Conservation (phyloP, 1,139 yeast genomes). For the Sugiyamaella paludigena region DNA sequence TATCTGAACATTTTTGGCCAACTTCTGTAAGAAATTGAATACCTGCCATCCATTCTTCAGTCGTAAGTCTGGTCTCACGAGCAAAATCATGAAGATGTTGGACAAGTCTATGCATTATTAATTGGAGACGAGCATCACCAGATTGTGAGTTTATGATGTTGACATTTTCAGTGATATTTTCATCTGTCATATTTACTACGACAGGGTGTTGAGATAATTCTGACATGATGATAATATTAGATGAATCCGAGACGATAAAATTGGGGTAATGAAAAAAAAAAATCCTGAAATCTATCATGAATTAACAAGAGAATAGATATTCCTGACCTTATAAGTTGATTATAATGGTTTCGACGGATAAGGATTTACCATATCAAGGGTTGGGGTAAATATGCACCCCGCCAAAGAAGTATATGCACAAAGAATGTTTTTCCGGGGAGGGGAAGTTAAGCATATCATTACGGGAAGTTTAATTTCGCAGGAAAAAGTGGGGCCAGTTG, state of each 20-base stretch:
- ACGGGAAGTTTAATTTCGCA: too few species aligned
- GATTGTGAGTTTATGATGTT: constrained; percentile 36
- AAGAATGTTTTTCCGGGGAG: too few species aligned
- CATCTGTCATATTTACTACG: constrained; percentile 34
- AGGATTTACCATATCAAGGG: too few species aligned
- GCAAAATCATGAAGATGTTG: constrained; percentile 41
- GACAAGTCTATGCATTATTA: constrained; percentile 34
- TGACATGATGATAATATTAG: background rate
- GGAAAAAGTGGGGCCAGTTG: too few species aligned
- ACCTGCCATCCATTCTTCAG: constrained; percentile 40
- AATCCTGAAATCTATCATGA: too few species aligned
- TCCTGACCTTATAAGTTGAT: too few species aligned
- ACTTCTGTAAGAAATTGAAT: constrained; percentile 36
- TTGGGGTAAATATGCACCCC: too few species aligned
- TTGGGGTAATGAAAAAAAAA: background rate
- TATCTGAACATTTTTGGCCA: constrained; percentile 38
- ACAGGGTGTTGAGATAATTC: background rate
- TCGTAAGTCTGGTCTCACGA: constrained; percentile 37
- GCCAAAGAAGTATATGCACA: too few species aligned
- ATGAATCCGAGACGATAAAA: background rate
- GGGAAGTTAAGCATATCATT: too few species aligned
- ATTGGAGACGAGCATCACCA: constrained; percentile 31
- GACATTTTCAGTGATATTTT: constrained; percentile 37
- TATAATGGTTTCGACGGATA: too few species aligned
- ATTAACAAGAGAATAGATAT: too few species aligned